Evolutionary conservation across 148 eudicot genomes (phyloP).

Genomic region (Cornus suecica): DNA sequence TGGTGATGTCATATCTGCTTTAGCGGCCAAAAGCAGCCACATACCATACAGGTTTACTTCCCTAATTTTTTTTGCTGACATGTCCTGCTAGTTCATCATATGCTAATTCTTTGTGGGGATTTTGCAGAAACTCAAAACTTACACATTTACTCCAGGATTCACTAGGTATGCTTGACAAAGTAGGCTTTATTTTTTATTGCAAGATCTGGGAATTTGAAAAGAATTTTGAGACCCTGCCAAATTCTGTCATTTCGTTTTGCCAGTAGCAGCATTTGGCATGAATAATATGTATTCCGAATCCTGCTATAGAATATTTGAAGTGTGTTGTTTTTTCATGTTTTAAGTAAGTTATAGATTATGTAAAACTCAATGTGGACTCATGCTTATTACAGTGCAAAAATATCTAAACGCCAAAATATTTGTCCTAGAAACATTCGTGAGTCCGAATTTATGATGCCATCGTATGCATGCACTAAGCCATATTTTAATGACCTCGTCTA

Average conservation of each 20-base stretch:
- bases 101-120: constrained; percentile 10
- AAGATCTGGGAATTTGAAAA: neutral
- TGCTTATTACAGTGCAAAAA: neutral
- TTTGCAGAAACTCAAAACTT: constrained; percentile 83
- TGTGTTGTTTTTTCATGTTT: too few relatives aligned
- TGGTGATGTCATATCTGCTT: constrained; percentile 78
- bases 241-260: neutral
- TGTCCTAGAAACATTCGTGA: neutral
- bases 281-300: neutral
- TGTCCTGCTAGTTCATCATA: neutral
- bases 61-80: neutral
- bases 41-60: constrained; percentile 68
- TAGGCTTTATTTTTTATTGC: neutral
- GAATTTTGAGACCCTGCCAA: neutral
- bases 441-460: neutral
- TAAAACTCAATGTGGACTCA: neutral
- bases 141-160: constrained; percentile 93
- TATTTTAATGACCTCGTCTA: constrained; percentile 1
- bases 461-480: neutral
- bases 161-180: constrained; percentile 44
- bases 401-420: neutral
- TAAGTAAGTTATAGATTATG: too few relatives aligned
- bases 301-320: neutral
- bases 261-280: neutral
- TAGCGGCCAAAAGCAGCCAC: constrained; percentile 62